phyloP scores from a whole-genome alignment of 345 rosid genomes.

The Euphorbia lathyris region DNA sequence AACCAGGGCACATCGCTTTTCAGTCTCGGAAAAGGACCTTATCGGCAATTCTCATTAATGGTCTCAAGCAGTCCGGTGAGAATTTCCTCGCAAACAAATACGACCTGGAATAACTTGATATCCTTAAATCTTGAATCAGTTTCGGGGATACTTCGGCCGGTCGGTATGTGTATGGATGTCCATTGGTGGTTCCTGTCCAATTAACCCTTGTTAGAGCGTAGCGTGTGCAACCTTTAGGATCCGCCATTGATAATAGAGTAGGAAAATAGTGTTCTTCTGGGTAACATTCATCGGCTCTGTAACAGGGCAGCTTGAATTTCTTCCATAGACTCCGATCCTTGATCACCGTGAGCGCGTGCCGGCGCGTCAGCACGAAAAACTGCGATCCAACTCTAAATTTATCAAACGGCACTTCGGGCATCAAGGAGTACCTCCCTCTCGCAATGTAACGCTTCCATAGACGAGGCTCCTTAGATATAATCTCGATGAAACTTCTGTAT shows the following conservation, averaged over 20 bases:
- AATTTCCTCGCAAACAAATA: slow-evolving; percentile 88
- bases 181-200: slow-evolving; percentile 85
- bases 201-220: slow-evolving; percentile 78
- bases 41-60: slow-evolving; percentile 70
- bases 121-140: slow-evolving; percentile 53
- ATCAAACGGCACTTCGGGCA: slow-evolving; percentile 74
- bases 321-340: slow-evolving; percentile 72
- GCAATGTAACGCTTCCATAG: slow-evolving; percentile 84
- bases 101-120: slow-evolving; percentile 65
- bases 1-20: slow-evolving; percentile 30
- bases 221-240: slow-evolving; percentile 61
- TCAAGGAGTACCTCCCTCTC: slow-evolving; percentile 67
- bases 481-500: slow-evolving; percentile 76
- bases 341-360: slow-evolving; percentile 64
- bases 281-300: slow-evolving; percentile 65
- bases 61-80: slow-evolving; percentile 79
- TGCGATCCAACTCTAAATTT: slow-evolving; percentile 84
- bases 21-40: slow-evolving; percentile 80
- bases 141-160: slow-evolving; percentile 53
- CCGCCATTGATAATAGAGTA: slow-evolving; percentile 75
- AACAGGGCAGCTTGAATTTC: slow-evolving; percentile 78
- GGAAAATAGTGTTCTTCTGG: slow-evolving; percentile 99
- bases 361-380: slow-evolving; percentile 79
- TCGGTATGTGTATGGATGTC: slow-evolving; percentile 76
- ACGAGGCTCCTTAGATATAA: slow-evolving; percentile 54